phyloP scores from a whole-genome alignment of 495 filamentous ascomycete species.

The Penicillium paradoxum region DNA sequence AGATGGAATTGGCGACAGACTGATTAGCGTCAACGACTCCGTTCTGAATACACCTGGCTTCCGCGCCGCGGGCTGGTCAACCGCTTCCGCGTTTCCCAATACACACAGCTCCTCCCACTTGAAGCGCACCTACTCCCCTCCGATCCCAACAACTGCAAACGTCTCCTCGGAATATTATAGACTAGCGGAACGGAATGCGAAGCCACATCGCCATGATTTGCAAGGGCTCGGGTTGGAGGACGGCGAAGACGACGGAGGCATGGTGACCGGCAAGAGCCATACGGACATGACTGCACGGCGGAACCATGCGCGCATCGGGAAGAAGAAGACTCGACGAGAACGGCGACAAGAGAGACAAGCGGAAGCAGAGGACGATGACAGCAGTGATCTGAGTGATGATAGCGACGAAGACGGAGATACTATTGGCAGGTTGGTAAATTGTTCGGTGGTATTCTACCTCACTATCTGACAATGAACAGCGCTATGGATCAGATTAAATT shows the following conservation, averaged over 20 bases:
- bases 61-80: constrained; percentile 88
- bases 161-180: constrained; percentile 78
- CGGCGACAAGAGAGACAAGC: constrained; percentile 54
- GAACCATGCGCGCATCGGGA: constrained; percentile 45
- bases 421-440: constrained; percentile 31
- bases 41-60: constrained; percentile 93
- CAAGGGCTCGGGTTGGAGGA: constrained; percentile 50
- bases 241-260: constrained; percentile 74
- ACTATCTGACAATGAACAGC: constrained; percentile 34
- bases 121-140: constrained; percentile 91
- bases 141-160: constrained; percentile 75
- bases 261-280: constrained; percentile 72
- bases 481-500: constrained; percentile 84
- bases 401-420: constrained; percentile 83
- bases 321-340: constrained; percentile 36
- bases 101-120: constrained; percentile 52
- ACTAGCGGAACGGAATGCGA: constrained; percentile 31
- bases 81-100: constrained; percentile 49
- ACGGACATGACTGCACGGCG: constrained; percentile 69
- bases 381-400: constrained; percentile 92
- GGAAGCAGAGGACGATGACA: constrained; percentile 92
- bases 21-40: constrained; percentile 86
- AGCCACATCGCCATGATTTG: constrained; percentile 24
- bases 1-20: constrained; percentile 91
- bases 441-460: background rate